Base-by-base conservation (phyloP, 805 yeast species). In the Yamadazyma paraphyllophila region DNA sequence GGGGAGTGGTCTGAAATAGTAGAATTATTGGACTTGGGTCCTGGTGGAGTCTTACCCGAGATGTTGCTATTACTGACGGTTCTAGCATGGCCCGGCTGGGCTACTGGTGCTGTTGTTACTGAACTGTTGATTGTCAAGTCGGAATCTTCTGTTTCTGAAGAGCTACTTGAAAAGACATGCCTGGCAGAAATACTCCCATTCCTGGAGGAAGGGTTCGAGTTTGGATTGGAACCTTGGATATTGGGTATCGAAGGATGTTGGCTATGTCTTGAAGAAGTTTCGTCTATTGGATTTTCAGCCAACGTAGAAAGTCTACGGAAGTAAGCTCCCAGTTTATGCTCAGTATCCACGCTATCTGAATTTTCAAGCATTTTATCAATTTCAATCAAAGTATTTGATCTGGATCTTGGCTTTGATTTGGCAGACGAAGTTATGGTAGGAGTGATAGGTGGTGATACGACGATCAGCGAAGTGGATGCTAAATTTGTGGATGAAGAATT, bases 261-360 rank as follows among this genome's bases (percentile, higher is more conserved):
- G n/a, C 10, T 8, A n/a, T 20, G 35, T n/a, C 29, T 14, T 14
- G 40, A 14, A 13, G 17, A 5, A 14, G 34, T 13, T 31, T 31
- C 31, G 30, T 40, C 48, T 4, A 36, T 43, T 62, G 76, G 76
- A 11, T 54, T 51, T 48, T 84, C 90, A 9, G 81, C 83, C 12
- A 85, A 60, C 0, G 85, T 80, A 0, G 88, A 82, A 33, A 84
- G 61, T 48, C 89, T 70, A 54, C 83, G 72, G 63, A 82, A 81
- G 57, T 82, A 82, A 17, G 86, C 88, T 16, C 78, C 79, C 32
- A 80, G 78, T 53, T 74, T 78, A 35, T 69, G 76, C 37, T 75
- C 80, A 1, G 72, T 62, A 43, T 71, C 74, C 13, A 63, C 71
- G 33, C 51, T 58, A 26, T 67, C 74, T 47, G 60, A 63, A 41